Base-by-base conservation (phyloP, 257 asterid species). In the Primulina huaijiensis region DNA sequence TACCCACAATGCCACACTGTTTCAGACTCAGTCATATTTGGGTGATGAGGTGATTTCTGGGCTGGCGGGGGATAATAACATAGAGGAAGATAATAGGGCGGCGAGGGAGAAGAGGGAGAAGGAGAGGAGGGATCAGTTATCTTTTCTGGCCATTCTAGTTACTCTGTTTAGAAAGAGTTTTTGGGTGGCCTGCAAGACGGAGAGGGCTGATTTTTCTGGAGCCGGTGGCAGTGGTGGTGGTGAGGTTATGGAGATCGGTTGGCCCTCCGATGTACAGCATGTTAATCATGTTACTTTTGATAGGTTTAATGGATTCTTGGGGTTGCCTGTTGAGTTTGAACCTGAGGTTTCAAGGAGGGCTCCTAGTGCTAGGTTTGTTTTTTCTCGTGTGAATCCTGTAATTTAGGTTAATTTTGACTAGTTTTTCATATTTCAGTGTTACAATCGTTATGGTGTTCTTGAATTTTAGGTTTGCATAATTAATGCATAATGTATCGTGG, bases 261-360 rank as follows among this genome's bases (percentile, higher is more conserved):
- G 98, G 98, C 98, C 98, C 6, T 89, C 96, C 37, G 86, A 93
- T 80, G 98, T 93, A 31, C 92, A 92, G 71, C 98, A 93, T 76
- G 96, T 93, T 64, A 89, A 90, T 33, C 98, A 93, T 74, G 98
- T 93, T 59, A 93, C 98, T 6, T 93, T 93, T 80, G 98, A 93
- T 84, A 82, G 98, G 81, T 93, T 93, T 72, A 88, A 93, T 86
- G 98, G 98, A 12, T 93, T 93, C 73, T 82, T 93, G 87, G 98
- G 98, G 14, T 86, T 93, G 84, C 98, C 98, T 53, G 96, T 84
- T 70, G 98, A 93, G 79, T 93, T 93, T 83, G 98, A 93, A 82
- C 98, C 97, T 61, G 98, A 93, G 76, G 96, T 90, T 40, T 87
- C 89, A 17, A 83, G 89, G 80, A 87, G 97, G 81, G 87, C 98